phyloP scores from a whole-genome alignment of 495 filamentous ascomycete species.

The Aspergillus nanangensis region DNA sequence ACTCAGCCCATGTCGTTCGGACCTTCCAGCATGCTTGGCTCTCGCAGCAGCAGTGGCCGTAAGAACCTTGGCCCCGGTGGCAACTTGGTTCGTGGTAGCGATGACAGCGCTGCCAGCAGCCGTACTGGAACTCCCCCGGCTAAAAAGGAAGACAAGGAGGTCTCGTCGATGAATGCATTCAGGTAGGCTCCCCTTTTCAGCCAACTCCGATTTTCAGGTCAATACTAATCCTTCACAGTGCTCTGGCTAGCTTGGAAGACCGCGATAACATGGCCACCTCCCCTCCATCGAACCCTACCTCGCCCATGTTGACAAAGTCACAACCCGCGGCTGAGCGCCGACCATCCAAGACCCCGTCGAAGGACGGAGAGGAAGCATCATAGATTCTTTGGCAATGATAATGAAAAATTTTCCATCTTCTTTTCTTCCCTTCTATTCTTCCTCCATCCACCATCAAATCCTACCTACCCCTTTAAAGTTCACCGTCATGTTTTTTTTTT shows the following conservation, averaged over 20 bases:
- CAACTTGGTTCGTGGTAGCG: constrained; percentile 62
- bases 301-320: constrained; percentile 51
- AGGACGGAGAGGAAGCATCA: constrained; percentile 42
- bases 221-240: constrained; percentile 32
- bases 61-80: constrained; percentile 68
- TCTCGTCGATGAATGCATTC: constrained; percentile 79
- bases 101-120: constrained; percentile 79
- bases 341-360: constrained; percentile 46
- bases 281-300: constrained; percentile 55
- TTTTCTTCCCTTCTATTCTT: constrained; percentile 16
- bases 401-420: constrained; percentile 35
- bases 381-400: constrained; percentile 44
- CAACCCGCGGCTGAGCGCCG: constrained; percentile 44
- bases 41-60: constrained; percentile 78
- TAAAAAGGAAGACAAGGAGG: constrained; percentile 61
- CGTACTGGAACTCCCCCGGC: constrained; percentile 81
- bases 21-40: constrained; percentile 73
- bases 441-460: not conserved
- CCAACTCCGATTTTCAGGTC: not conserved
- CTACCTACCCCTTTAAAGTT: too few species aligned
- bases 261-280: constrained; percentile 54
- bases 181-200: constrained; percentile 58
- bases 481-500: too few species aligned
- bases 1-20: constrained; percentile 61
- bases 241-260: constrained; percentile 53